These are phyloP conservation scores for Colletotrichum limetticola DNA, from an alignment of 2,329 filamentous ascomycete species.

Conservation along the genomic window DNA sequence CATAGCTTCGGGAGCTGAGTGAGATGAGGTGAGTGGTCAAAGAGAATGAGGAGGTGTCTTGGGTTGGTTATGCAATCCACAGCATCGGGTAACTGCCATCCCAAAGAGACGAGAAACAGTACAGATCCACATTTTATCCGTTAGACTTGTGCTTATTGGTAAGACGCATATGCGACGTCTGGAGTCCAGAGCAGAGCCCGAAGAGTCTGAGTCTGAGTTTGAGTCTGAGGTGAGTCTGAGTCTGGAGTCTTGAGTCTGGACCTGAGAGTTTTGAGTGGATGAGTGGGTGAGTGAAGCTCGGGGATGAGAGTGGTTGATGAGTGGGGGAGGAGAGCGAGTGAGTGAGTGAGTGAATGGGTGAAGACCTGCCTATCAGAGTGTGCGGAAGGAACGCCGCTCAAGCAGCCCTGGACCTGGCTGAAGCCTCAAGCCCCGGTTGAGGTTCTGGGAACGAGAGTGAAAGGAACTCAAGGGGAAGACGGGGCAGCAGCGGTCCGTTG, in stretches of 20 bases:
- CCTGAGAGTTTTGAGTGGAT: not conserved
- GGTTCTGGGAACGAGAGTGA: no score
- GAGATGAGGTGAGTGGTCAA: conserved; percentile 31
- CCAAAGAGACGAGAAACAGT: conserved; percentile 7
- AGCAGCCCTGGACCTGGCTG: not conserved
- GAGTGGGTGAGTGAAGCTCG: not conserved
- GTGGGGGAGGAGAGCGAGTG: not conserved
- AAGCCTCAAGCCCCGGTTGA: no score
- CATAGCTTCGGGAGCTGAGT: conserved; percentile 32
- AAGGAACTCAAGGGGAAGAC: not conserved
- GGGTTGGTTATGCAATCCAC: conserved; percentile 27
- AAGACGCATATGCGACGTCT: conserved; percentile 24
- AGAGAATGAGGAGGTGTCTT: conserved; percentile 10
- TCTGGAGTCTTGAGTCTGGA: not conserved
- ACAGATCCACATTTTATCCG: not conserved
- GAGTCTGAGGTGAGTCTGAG: not conserved
- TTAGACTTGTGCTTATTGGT: conserved; percentile 2
- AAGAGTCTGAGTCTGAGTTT: not conserved
- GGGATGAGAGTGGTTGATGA: not conserved
- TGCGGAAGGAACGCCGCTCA: not conserved
- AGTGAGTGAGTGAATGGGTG: no score
- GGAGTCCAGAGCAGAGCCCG: not conserved
- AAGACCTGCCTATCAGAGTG: not conserved
- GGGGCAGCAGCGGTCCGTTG: not conserved
- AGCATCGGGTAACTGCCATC: conserved; percentile 34